Percentiles rank a stretch among this genome's conserved stretches.
These are phyloP conservation scores for Brassica cretica DNA, from an alignment of 345 rosid genomes.

Conservation along the genomic window DNA sequence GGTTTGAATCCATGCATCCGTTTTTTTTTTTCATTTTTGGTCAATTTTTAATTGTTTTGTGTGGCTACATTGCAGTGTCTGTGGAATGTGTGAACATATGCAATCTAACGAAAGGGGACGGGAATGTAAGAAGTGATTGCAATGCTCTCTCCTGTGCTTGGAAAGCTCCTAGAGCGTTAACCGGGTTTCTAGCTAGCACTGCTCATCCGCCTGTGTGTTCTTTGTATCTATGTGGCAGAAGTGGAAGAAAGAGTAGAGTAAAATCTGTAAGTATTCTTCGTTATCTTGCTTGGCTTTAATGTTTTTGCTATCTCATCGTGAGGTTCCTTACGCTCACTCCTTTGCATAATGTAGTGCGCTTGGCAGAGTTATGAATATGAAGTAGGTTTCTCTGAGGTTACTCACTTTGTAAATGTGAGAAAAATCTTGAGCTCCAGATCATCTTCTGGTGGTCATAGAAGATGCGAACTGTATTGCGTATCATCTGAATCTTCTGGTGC, in stretches of 20 bases:
- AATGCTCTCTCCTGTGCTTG: conserved; percentile 78
- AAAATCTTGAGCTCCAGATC: conserved; percentile 47
- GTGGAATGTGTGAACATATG: conserved; percentile 82
- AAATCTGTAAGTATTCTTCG: conserved; percentile 51
- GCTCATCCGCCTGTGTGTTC: conserved; percentile 60
- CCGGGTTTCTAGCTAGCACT: conserved; percentile 86
- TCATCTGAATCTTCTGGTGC: conserved; percentile 49
- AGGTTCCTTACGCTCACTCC: conserved; percentile 16
- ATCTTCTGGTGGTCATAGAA: conserved; percentile 46
- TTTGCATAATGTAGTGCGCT: conserved; percentile 34
- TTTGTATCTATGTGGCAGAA: conserved; percentile 39
- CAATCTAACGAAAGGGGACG: conserved; percentile 77
- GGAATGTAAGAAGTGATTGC: conserved; percentile 65
- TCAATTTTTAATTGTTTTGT: neutral
- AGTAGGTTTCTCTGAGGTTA: conserved; percentile 46
- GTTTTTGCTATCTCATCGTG: conserved; percentile 9
- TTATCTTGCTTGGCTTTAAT: conserved; percentile 3
- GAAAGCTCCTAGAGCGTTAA: conserved; percentile 86
- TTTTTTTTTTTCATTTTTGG: neutral
- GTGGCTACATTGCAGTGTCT: conserved; percentile 55
- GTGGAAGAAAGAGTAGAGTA: conserved; percentile 48
- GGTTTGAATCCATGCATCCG: conserved; percentile 4
- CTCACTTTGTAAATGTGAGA: conserved; percentile 41
- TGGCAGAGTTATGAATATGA: conserved; percentile 55
- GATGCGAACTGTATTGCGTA: conserved; percentile 58